Evolutionary conservation across 2,329 filamentous ascomycete genomes (phyloP), one percentile per base, ranked within the genome.

Genomic region (Aspergillus tubingensis): DNA sequence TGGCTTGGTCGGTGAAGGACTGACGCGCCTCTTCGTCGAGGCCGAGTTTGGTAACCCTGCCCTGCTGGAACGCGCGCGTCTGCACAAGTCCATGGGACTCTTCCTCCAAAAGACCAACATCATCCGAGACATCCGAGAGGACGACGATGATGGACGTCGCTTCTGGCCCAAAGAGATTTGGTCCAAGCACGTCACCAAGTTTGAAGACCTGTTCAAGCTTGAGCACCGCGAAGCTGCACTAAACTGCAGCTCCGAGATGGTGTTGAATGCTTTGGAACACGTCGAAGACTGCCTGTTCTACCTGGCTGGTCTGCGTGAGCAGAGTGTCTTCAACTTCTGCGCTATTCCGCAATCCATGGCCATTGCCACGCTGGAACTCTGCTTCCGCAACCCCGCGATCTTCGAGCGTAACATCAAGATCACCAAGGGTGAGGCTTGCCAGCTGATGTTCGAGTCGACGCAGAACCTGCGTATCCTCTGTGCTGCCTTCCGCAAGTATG

Each of bases 71-170:
- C 87, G 91, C 54, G 88, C 90, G 36, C 83, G 91, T 62, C 85
- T 99, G 53, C 91, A 92, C 68, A 93, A 96, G 78, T 94, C 92
- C 48, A 99, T 99, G 95, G 95, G 92, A 23, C 90, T 96, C 68
- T 96, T 99, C 78, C 82, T 99, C 63, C 95, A 99, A 74, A 96
- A 99, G 83, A 96, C 92, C 66, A 99, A 99, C 83, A 97, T 99
- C 76, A 97, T 98, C 73, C 91, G 95, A 73, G 95, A 99, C 75
- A 86, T 98, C 65, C 87, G 88, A 69, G 95, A 99, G 76, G 95
- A 99, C 73, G 88, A 88, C 68, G 85, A 91, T 61, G 95, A 98
- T 76, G 88, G 89, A 68, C 87, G 95, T 63, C 88, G 91, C 60
- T 99, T 96, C 84, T 99, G 92, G 87, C 95, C 95, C 54, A 91